These are phyloP conservation scores for Aspergillus pseudonomiae DNA, from an alignment of 2,329 filamentous ascomycete genomes.

Conservation along the genomic window DNA sequence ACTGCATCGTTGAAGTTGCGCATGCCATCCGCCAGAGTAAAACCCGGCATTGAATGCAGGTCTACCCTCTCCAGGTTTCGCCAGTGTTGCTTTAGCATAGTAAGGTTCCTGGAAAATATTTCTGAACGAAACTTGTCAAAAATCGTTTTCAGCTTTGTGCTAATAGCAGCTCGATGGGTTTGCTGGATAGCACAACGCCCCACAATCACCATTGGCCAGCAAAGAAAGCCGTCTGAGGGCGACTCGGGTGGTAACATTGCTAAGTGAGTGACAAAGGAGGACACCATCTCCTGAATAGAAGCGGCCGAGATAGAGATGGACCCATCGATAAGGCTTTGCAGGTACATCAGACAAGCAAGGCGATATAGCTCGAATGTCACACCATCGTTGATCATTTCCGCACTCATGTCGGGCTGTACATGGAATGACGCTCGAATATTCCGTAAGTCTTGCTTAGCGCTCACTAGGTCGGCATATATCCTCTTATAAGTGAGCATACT, in stretches of 20 bases:
- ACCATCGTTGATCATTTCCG: constrained; percentile 4
- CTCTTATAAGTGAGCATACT: background rate
- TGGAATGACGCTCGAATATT: background rate
- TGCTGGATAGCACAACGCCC: constrained; percentile 1
- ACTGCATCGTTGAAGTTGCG: background rate
- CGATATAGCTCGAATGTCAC: constrained; percentile 11
- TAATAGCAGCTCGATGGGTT: background rate
- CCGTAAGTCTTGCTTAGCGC: background rate
- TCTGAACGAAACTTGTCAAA: background rate
- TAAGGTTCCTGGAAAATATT: background rate
- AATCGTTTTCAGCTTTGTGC: background rate
- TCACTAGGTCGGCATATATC: background rate
- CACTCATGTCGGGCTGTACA: background rate
- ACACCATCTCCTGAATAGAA: constrained; percentile 1
- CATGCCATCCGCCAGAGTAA: background rate
- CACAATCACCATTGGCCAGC: constrained; percentile 13
- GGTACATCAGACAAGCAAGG: constrained; percentile 8
- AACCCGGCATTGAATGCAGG: background rate
- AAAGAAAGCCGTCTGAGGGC: constrained; percentile 7
- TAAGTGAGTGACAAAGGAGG: constrained; percentile 2
- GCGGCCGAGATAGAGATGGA: background rate
- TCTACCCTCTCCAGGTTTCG: background rate
- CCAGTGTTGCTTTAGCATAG: background rate
- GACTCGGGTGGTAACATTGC: background rate
- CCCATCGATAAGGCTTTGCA: background rate